Conservation (phyloP, 23 red algal species). For the Gracilaria caudata region DNA sequence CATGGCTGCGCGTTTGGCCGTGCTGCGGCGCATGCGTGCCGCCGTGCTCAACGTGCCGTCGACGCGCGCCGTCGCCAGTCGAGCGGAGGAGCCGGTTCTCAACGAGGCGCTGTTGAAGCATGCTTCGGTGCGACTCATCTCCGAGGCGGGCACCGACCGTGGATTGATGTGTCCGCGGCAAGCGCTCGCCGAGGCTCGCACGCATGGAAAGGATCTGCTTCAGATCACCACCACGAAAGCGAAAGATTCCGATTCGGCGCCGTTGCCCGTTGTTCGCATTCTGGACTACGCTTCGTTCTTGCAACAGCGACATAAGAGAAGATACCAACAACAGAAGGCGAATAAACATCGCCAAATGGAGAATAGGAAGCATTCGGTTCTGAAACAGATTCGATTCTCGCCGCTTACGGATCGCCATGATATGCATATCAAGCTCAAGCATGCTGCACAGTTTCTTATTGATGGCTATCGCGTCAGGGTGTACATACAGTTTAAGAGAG, state of each 20-base stretch:
- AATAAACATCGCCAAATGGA: constrained; percentile 13
- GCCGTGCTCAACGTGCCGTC: not conserved
- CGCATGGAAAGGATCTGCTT: constrained; percentile 29
- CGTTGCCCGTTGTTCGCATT: constrained; percentile 40
- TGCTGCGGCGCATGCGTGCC: not conserved
- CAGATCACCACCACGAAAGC: not conserved
- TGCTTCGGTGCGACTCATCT: constrained; percentile 59
- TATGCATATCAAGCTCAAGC: constrained; percentile 71
- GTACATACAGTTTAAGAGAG: constrained; percentile 75
- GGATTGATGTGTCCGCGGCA: constrained; percentile 32
- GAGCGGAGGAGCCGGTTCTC: not conserved
- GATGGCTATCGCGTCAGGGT: constrained; percentile 74
- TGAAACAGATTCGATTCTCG: constrained; percentile 83
- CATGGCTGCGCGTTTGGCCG: not conserved
- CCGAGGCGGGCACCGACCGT: constrained; percentile 36
- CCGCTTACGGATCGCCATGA: constrained; percentile 73
- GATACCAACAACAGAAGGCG: constrained; percentile 31
- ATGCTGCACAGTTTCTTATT: constrained; percentile 69
- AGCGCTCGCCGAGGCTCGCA: constrained; percentile 9
- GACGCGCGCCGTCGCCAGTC: constrained; percentile 7
- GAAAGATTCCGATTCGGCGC: not conserved
- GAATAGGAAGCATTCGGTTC: constrained; percentile 6
- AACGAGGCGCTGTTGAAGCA: constrained; percentile 42
- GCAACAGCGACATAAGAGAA: not conserved
- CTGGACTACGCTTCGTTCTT: constrained; percentile 38